Percentiles rank a stretch among this genome's conserved stretches.
These are phyloP conservation scores for Parmelia sp. DNA, from an alignment of 495 filamentous ascomycete species.

Conservation along the genomic window DNA sequence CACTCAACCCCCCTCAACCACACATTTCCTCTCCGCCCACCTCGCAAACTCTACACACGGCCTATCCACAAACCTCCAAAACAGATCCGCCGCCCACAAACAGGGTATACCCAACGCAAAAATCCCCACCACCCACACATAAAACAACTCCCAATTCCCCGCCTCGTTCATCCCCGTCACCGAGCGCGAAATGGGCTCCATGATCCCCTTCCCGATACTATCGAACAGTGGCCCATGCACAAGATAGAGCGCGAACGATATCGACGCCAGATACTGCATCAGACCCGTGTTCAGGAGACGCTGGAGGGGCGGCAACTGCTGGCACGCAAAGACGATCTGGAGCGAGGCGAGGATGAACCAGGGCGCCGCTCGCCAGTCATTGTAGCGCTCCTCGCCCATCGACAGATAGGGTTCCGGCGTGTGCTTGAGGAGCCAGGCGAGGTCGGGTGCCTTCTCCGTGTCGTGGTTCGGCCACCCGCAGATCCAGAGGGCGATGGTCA, in stretches of 20 bases:
- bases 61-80: background rate
- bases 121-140: background rate
- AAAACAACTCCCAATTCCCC: background rate
- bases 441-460: conserved; percentile 34
- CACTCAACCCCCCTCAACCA: background rate
- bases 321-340: conserved; percentile 1
- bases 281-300: background rate
- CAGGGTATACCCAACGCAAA: background rate
- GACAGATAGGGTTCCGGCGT: conserved; percentile 26
- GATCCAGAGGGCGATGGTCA: conserved; percentile 36
- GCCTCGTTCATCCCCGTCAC: background rate
- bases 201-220: background rate
- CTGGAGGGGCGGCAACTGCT: background rate
- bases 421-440: conserved; percentile 30
- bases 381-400: background rate
- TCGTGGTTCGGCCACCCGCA: conserved; percentile 40
- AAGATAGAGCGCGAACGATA: conserved; percentile 1
- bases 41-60: background rate
- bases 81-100: background rate
- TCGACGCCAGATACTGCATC: background rate
- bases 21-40: background rate
- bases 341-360: background rate
- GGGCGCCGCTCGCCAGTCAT: background rate
- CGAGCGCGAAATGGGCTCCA: background rate
- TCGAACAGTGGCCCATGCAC: conserved; percentile 1